Percentiles rank a stretch among this genome's conserved stretches.
Conservation (phyloP, 2,329 filamentous ascomycete genomes). For the Fusarium chaquense region DNA sequence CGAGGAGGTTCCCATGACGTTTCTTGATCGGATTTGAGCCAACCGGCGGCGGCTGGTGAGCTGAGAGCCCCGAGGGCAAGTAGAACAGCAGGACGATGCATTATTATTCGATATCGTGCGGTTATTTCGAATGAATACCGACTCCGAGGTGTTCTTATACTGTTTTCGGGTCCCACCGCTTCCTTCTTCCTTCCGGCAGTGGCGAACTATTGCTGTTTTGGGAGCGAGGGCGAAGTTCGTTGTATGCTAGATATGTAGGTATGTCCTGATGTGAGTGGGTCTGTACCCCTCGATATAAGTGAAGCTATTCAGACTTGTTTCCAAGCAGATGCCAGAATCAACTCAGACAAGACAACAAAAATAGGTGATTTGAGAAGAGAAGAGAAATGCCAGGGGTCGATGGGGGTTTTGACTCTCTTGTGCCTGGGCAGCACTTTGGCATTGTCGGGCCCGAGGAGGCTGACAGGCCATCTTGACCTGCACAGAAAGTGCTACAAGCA, state of each 20-base stretch:
- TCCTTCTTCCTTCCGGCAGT: neutral
- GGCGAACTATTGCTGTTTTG: neutral
- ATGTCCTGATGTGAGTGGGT: slow-evolving; percentile 11
- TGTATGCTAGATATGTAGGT: neutral
- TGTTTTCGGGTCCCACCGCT: neutral
- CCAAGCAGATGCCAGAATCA: slow-evolving; percentile 7
- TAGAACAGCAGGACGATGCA: slow-evolving; percentile 40
- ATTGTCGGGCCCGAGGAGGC: slow-evolving; percentile 10
- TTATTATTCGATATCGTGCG: slow-evolving; percentile 6
- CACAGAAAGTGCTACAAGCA: slow-evolving; percentile 10
- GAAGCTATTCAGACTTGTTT: slow-evolving; percentile 27
- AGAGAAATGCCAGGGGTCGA: slow-evolving; percentile 18
- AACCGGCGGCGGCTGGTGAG: slow-evolving; percentile 40
- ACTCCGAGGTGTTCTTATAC: neutral
- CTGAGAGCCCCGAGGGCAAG: slow-evolving; percentile 45
- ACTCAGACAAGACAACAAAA: slow-evolving; percentile 2
- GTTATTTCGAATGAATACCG: neutral
- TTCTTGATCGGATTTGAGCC: slow-evolving; percentile 43
- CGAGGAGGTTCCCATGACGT: slow-evolving; percentile 49
- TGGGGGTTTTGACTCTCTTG: slow-evolving; percentile 36
- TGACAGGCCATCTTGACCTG: slow-evolving; percentile 13
- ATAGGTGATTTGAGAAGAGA: neutral
- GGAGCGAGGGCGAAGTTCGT: slow-evolving; percentile 4
- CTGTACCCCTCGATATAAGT: slow-evolving; percentile 2
- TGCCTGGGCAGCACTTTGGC: slow-evolving; percentile 18